Percentiles rank a stretch among this genome's conserved stretches.
These are phyloP conservation scores for Nakazawaea peltata DNA, from an alignment of 805 yeast genomes.

Conservation along the genomic window DNA sequence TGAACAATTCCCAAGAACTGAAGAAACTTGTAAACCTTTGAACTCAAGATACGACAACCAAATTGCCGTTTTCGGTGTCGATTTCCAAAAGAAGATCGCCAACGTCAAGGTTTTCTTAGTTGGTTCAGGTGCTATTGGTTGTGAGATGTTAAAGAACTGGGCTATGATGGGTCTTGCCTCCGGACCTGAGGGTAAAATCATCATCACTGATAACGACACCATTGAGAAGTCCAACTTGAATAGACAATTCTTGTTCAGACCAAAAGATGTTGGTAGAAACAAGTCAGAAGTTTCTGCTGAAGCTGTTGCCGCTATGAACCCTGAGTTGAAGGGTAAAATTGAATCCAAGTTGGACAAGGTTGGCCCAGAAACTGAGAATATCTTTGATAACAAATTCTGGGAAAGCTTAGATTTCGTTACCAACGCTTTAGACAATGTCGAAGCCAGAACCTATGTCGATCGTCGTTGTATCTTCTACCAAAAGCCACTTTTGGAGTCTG, in stretches of 20 bases:
- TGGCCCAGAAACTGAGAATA: constrained; percentile 85
- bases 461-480: constrained; percentile 91
- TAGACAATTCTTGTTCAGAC: constrained; percentile 92
- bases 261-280: constrained; percentile 86
- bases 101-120: constrained; percentile 84
- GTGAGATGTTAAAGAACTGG: constrained; percentile 98
- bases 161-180: constrained; percentile 93
- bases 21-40: constrained; percentile 64
- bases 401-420: constrained; percentile 76
- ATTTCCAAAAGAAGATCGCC: constrained; percentile 63
- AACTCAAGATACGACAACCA: constrained; percentile 89
- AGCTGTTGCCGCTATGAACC: constrained; percentile 83
- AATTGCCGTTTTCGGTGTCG: constrained; percentile 86
- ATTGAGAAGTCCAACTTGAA: constrained; percentile 94
- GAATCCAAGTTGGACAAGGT: constrained; percentile 78
- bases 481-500: constrained; percentile 89
- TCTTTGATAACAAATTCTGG: constrained; percentile 87
- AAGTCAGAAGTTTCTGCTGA: constrained; percentile 86
- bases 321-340: constrained; percentile 72
- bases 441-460: constrained; percentile 96
- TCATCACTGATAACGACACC: constrained; percentile 87
- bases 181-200: constrained; percentile 80
- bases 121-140: constrained; percentile 98
- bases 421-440: constrained; percentile 95
- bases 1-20: constrained; percentile 52